Conservation (phyloP, 2,329 filamentous ascomycete genomes). For the Colletotrichum orchidophilum region DNA sequence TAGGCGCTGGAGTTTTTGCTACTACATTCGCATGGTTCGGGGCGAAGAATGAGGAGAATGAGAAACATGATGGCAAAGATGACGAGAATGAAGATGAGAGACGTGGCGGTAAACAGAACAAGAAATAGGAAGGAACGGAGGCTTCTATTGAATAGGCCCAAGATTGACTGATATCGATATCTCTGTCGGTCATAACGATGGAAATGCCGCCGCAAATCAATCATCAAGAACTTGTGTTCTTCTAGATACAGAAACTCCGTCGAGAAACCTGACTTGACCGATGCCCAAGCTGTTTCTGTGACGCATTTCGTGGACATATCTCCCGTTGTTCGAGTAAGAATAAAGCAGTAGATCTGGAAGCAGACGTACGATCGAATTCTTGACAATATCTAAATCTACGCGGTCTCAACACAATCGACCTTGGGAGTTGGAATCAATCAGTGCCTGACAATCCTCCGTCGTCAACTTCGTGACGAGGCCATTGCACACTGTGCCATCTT, state of each 20-base stretch:
- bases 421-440: background rate
- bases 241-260: background rate
- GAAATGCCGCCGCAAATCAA: background rate
- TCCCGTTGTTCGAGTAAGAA: too few relatives aligned
- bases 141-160: background rate
- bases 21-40: background rate
- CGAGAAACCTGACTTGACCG: background rate
- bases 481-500: conserved; percentile 1
- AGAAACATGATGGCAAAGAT: background rate
- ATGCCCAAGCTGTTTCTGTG: background rate
- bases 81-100: background rate
- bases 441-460: background rate
- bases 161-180: background rate
- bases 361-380: too few relatives aligned
- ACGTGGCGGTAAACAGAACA: background rate
- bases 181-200: background rate
- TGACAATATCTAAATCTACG: background rate
- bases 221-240: background rate
- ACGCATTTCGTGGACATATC: too few relatives aligned
- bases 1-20: background rate
- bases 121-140: background rate
- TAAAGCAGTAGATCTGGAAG: too few relatives aligned
- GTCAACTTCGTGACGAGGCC: background rate
- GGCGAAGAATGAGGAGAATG: too few relatives aligned
- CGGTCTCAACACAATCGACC: background rate